A percentile compares a stretch with the other conserved stretches of the same genome.
Evolutionary conservation across 1,284 basidiomycete genomes (phyloP).

Genomic region (Taiwanofungus camphoratus): DNA sequence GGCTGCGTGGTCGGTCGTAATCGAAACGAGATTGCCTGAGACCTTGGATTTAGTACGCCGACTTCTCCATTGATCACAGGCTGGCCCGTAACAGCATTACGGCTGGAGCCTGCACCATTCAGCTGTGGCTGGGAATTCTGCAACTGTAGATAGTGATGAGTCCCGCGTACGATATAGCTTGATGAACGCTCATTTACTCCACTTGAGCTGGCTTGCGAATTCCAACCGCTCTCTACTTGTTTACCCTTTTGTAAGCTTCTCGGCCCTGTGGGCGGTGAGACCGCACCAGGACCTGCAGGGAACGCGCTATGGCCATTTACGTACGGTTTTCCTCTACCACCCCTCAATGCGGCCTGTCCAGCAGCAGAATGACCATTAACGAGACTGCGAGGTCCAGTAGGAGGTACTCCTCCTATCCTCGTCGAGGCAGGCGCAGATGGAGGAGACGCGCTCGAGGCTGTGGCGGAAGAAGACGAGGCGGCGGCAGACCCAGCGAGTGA

Average conservation of each 20-base stretch:
- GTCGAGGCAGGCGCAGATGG: constrained; percentile 22
- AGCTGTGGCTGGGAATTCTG: constrained; percentile 21
- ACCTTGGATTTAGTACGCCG: constrained; percentile 20
- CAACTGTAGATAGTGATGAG: constrained; percentile 11
- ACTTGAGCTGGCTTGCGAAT: constrained; percentile 16
- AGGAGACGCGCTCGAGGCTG: constrained; percentile 24
- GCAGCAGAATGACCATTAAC: constrained; percentile 27
- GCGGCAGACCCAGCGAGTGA: constrained; percentile 30
- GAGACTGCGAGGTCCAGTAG: constrained; percentile 55
- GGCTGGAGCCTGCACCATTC: constrained; percentile 24
- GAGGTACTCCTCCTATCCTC: constrained; percentile 44
- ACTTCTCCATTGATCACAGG: constrained; percentile 14
- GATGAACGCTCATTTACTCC: constrained; percentile 19
- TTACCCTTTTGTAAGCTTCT: constrained; percentile 29
- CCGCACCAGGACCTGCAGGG: constrained; percentile 20
- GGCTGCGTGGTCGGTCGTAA: constrained; percentile 25
- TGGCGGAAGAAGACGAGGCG: constrained; percentile 20
- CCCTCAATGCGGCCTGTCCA: constrained; percentile 13
- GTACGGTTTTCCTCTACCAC: constrained; percentile 23
- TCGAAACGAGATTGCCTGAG: constrained; percentile 25
- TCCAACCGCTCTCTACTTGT: constrained; percentile 25
- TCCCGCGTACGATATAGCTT: constrained; percentile 13
- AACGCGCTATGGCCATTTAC: constrained; percentile 26
- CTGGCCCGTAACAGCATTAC: constrained; percentile 1
- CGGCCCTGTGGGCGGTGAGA: constrained; percentile 26